Evolutionary conservation across 2,329 filamentous ascomycete genomes (phyloP).

Genomic region (Colletotrichum sp.): DNA sequence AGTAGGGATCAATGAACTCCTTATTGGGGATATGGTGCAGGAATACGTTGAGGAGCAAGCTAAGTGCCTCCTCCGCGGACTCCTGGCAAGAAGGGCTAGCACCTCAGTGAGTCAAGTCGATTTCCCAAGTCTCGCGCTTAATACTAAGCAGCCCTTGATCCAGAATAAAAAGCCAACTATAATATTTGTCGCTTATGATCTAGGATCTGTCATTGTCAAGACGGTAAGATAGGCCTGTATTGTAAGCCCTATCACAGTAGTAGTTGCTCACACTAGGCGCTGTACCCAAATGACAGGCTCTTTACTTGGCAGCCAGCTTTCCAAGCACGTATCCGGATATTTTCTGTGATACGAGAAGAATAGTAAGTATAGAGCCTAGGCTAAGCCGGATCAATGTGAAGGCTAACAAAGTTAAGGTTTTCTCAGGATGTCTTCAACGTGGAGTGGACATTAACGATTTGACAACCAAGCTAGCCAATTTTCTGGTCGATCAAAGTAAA

Average conservation of each 20-base stretch:
- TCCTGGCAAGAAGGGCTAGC: not conserved
- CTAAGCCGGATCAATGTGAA: rapidly evolving
- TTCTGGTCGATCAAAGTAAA: not conserved
- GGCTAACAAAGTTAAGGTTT: not conserved
- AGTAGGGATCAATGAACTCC: not conserved
- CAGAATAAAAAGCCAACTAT: rapidly evolving
- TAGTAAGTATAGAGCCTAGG: not conserved
- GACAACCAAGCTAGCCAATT: not conserved
- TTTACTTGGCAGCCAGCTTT: not conserved
- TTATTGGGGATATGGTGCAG: not conserved
- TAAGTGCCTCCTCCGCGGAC: not conserved
- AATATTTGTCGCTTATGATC: not conserved
- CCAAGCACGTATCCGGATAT: not conserved
- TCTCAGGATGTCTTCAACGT: not conserved
- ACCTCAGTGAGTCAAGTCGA: not conserved
- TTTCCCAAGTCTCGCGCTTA: rapidly evolving
- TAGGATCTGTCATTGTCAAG: not conserved
- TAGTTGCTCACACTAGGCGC: rapidly evolving
- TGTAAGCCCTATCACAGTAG: rapidly evolving
- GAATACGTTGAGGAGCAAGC: not conserved
- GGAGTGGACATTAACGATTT: not conserved
- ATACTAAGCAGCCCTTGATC: not conserved
- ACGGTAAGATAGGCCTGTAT: not conserved
- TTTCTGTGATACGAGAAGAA: not conserved
- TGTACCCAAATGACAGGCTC: not conserved